Percentiles rank a stretch among this genome's conserved stretches.
phyloP scores from a whole-genome alignment of 257 asterid species.

The Nicotiana tabacum region DNA sequence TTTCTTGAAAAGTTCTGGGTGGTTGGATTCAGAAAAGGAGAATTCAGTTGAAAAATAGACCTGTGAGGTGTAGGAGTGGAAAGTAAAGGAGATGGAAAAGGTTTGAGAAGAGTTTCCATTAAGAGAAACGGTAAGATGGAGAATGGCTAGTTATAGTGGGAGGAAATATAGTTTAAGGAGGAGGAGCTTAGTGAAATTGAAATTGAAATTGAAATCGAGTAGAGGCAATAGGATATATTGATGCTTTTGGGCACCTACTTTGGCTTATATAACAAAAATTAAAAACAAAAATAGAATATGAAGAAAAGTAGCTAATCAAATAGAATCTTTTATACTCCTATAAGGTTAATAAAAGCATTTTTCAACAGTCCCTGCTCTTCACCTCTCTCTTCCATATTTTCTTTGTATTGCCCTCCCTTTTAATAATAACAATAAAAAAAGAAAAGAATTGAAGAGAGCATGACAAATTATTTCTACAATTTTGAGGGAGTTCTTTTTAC shows the following conservation, averaged over 20 bases:
- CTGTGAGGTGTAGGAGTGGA: slow-evolving; percentile 22
- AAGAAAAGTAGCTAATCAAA: background rate
- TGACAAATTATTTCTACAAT: background rate
- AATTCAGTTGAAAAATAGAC: slow-evolving; percentile 13
- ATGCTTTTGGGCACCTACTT: slow-evolving; percentile 10
- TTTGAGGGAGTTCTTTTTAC: background rate
- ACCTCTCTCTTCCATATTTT: background rate
- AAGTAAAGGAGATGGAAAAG: slow-evolving; percentile 34
- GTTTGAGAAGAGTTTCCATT: slow-evolving; percentile 50
- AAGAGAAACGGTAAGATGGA: slow-evolving; percentile 6
- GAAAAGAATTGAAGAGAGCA: background rate
- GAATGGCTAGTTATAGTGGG: background rate
- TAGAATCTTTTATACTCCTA: background rate
- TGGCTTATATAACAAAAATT: background rate
- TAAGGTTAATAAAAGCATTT: background rate
- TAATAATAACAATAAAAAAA: background rate
- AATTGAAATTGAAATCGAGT: background rate
- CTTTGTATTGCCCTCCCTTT: background rate
- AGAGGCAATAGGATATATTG: slow-evolving; percentile 6
- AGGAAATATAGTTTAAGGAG: background rate
- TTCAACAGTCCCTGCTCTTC: background rate
- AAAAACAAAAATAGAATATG: background rate
- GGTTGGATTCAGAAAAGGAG: slow-evolving; percentile 21
- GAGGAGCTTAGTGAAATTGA: background rate
- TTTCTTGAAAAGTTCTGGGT: slow-evolving; percentile 18